Percentiles rank a stretch among this genome's conserved stretches.
These are phyloP conservation scores for Aspergillus tubingensis DNA, from an alignment of 2,329 filamentous ascomycete species.

Conservation along the genomic window DNA sequence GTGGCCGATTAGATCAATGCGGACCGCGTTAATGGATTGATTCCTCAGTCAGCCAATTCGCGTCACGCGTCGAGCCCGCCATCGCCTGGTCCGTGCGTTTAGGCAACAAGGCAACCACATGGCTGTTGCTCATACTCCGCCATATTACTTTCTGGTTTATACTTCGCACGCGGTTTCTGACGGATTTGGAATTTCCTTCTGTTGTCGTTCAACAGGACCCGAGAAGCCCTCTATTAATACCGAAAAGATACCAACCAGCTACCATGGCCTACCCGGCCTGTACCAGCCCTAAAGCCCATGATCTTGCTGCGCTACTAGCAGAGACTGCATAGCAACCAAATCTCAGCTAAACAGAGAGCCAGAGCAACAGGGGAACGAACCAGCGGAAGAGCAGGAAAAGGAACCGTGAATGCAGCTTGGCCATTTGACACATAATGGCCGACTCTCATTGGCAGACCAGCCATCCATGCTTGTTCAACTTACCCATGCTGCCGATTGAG, in stretches of 20 bases:
- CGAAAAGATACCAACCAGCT: background rate
- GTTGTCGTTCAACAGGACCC: background rate
- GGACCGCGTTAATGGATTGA: background rate
- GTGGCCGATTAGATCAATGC: background rate
- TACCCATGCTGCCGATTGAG: background rate
- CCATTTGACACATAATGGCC: background rate
- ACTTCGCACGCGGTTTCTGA: background rate
- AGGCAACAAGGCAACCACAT: background rate
- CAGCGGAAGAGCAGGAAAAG: background rate
- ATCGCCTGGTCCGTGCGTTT: constrained; percentile 11
- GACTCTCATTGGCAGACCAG: background rate
- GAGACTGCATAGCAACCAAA: background rate
- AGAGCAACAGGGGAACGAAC: background rate
- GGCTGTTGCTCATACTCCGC: background rate
- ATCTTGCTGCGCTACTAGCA: background rate
- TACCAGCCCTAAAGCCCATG: background rate
- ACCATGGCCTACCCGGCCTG: background rate
- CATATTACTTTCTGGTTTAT: background rate
- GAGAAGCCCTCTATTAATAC: no score
- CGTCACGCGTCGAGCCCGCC: constrained; percentile 11
- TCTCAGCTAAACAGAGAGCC: background rate
- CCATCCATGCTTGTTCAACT: background rate
- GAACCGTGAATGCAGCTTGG: background rate
- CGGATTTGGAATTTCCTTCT: background rate
- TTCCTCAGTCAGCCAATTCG: constrained; percentile 11